Base-by-base conservation (phyloP, 345 rosid species). In the Brassica carinata region DNA sequence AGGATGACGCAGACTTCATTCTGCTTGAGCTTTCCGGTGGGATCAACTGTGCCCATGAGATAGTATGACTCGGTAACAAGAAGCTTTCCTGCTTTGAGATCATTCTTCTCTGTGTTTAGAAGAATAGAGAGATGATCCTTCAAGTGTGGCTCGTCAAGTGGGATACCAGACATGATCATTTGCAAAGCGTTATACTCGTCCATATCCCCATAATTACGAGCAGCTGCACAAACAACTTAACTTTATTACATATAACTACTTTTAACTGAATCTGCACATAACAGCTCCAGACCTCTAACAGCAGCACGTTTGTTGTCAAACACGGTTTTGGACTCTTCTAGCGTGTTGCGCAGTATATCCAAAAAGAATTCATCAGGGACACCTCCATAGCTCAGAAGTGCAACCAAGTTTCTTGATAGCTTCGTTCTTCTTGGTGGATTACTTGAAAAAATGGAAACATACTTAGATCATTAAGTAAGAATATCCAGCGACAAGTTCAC, bases 21-120 rank as follows among this genome's bases (percentile, higher is more conserved):
- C 10, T 81, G 72, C 84, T 86, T 82, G 14, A 94, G 84, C 73
- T 43, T 71, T 72, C 89, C 89, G 0, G 97, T 89, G 62, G 98
- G 98, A 82, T 94, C 95, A 18, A 81, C 88, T 10, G 95, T 94
- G 31, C 97, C 98, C 97, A 94, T 91, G 10, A 94, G 80, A 85
- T 94, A 89, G 76, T 86, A 90, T 19, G 92, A 89, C 33, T 94
- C 97, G 0, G 88, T 36, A 7, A 92, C 69, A 7, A 86, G 94
- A 72, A 94, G 87, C 72, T 8, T 92, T 64, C 95, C 98, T 48
- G 53, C 86, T 65, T 53, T 81, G 27, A 94, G 90, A 79, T 77
- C 76, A 33, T 84, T 90, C 74, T 74, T 92, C 68, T 87, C 96
- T 15, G 69, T 76, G 4, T 67, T 86, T 75, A 84, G 51, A 8